Evolutionary conservation across 2,329 filamentous ascomycete species (phyloP).

Genomic region (Talaromyces sp.): DNA sequence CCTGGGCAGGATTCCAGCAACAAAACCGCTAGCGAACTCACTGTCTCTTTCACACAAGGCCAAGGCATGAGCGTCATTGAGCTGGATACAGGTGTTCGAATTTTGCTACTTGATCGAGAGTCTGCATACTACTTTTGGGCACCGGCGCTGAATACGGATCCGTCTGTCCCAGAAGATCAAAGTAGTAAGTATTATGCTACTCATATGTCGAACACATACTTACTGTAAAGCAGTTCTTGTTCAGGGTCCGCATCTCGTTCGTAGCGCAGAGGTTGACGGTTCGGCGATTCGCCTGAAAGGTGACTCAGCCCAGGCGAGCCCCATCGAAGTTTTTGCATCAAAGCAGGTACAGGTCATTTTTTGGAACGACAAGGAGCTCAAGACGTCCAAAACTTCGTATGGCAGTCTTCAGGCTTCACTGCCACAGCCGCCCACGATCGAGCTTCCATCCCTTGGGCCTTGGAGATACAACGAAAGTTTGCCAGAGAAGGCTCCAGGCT

Average conservation of each 20-base stretch:
- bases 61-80: constrained; percentile 49
- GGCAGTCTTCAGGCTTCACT: constrained; percentile 40
- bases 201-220: not conserved
- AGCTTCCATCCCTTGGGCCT: constrained; percentile 31
- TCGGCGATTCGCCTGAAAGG: constrained; percentile 45
- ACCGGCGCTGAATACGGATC: constrained; percentile 49
- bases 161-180: constrained; percentile 44
- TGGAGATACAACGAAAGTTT: constrained; percentile 46
- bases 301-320: constrained; percentile 43
- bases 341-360: constrained; percentile 44
- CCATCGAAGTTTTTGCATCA: constrained; percentile 50
- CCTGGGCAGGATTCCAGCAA: constrained; percentile 32
- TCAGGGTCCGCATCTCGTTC: constrained; percentile 53
- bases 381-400: constrained; percentile 35
- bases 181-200: constrained; percentile 36
- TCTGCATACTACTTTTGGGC: constrained; percentile 58
- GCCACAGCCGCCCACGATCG: constrained; percentile 26
- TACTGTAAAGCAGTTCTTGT: constrained; percentile 43
- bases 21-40: constrained; percentile 26
- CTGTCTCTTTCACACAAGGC: constrained; percentile 50
- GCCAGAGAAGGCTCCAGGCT: constrained; percentile 40
- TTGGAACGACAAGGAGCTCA: constrained; percentile 49
- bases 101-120: constrained; percentile 54
- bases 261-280: constrained; percentile 40
- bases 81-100: constrained; percentile 47